phyloP scores from a whole-genome alignment of 768 basidiomycete genomes.

The Botryobasidium botryosum region DNA sequence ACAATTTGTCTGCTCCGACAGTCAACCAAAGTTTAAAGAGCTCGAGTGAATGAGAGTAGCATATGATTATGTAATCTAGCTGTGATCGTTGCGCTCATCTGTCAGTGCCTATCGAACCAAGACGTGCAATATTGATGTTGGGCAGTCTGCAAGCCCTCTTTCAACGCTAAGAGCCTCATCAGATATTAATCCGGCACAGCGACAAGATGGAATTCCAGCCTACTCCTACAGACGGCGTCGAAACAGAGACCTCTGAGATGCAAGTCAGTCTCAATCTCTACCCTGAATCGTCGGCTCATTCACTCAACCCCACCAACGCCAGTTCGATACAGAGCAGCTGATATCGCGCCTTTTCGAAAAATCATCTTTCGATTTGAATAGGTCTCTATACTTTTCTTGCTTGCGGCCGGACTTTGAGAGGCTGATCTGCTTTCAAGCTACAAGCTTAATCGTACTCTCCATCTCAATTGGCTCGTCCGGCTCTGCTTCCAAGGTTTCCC shows the following conservation, averaged over 20 bases:
- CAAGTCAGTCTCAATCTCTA: constrained; percentile 9
- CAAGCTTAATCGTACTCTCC: constrained; percentile 39
- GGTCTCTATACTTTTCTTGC: not conserved
- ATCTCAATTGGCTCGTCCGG: constrained; percentile 59
- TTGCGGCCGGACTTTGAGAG: constrained; percentile 18
- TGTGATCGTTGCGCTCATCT: no score
- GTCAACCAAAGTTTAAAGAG: no score
- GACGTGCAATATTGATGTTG: no score
- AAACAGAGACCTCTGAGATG: constrained; percentile 39
- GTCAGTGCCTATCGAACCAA: no score
- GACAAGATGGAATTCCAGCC: no score
- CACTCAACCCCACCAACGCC: constrained; percentile 15
- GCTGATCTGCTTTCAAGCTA: constrained; percentile 13
- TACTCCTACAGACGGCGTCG: constrained; percentile 39
- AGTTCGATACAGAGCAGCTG: constrained; percentile 48
- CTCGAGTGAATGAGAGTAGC: no score
- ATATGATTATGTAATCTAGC: no score
- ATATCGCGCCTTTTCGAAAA: constrained; percentile 33
- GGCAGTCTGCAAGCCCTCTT: no score
- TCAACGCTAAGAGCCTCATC: no score
- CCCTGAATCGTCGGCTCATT: not conserved
- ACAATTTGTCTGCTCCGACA: no score
- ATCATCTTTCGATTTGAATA: not conserved
- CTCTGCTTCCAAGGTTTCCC: constrained; percentile 66
- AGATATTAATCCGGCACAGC: no score